Base-by-base conservation (phyloP, 169 alveolate genomes). In the Eimeria sp. region DNA sequence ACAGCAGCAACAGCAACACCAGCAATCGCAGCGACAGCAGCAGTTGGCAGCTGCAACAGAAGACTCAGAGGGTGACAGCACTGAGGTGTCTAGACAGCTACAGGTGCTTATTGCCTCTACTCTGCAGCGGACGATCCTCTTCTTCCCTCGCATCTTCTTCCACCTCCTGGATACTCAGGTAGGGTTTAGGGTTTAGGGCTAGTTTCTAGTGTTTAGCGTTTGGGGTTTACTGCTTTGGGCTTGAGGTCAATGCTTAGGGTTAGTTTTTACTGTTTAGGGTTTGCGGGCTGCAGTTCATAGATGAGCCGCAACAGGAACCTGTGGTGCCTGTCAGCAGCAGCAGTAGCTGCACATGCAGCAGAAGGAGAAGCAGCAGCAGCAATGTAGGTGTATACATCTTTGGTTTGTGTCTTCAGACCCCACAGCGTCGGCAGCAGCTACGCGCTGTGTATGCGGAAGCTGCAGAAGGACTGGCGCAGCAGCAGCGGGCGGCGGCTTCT, bases 151-250 rank as follows among this genome's bases (percentile, higher is more conserved):
- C 40, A 76, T 92, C 83, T 57, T 76, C 82, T 92, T 63, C 91
- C 95, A 92, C 72, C 83, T 92, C 22, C 73, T 92, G 40, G 95
- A 92, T n/a, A 92, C 95, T 14, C 80, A 86, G 76, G 93, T 86
- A 82, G 27, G 40, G 49, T 61, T 61, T 61, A 43, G 63, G 89
- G 65, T 78, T 14, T 47, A 83, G 72, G 61, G 51, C 25, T 34
- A n/a, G 80, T 43, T 43, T 30, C 27, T 73, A 73, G 83, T 57
- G 57, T 82, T 10, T 27, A 30, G 80, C 16, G 49, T 40, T 40
- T 70, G 20, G 80, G 80, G 80, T 40, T 70, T 70, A 40, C 27
- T 10, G 80, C 47, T 70, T 27, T 27, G 80, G 80, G 80, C 13
- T 70, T 70, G 47, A 20, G 49, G 20, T 61, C 20, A 14, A 5